Evolutionary conservation across 768 basidiomycete genomes (phyloP).

Genomic region (Pholiota molesta): DNA sequence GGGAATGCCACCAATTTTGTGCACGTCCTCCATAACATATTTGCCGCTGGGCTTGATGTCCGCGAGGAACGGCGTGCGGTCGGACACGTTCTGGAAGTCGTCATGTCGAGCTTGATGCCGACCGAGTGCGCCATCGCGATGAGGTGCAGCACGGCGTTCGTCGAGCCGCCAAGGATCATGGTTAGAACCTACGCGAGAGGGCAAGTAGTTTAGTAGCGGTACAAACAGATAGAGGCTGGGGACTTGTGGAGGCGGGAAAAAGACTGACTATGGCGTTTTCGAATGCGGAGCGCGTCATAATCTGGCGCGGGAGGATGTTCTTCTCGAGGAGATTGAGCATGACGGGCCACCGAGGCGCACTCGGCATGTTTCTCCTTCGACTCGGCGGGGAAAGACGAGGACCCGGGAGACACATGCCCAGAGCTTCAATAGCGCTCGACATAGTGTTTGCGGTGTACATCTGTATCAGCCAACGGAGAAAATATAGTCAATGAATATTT

Average conservation of each 20-base stretch:
- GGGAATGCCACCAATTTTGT: constrained; percentile 95
- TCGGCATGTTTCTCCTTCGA: constrained; percentile 87
- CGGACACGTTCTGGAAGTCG: constrained; percentile 93
- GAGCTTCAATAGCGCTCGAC: constrained; percentile 92
- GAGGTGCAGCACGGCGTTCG: constrained; percentile 95
- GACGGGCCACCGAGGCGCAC: constrained; percentile 80
- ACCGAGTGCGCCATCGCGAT: constrained; percentile 97
- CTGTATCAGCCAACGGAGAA: constrained; percentile 40
- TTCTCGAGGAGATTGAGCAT: constrained; percentile 89
- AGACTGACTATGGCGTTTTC: constrained; percentile 90
- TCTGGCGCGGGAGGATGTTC: constrained; percentile 91
- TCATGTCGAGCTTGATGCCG: constrained; percentile 87
- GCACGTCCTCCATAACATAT: constrained; percentile 98
- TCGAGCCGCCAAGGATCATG: constrained; percentile 97
- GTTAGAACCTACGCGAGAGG: constrained; percentile 70
- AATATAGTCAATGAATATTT: neutral
- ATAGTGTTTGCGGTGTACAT: constrained; percentile 99
- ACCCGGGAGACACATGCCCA: constrained; percentile 98
- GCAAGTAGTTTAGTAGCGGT: neutral
- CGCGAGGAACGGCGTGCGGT: constrained; percentile 91
- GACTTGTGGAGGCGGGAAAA: constrained; percentile 10
- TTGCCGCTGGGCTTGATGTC: constrained; percentile 97
- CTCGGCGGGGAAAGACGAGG: constrained; percentile 96
- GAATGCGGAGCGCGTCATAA: constrained; percentile 96
- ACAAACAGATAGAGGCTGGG: constrained; percentile 1